Base-by-base conservation (phyloP, 805 yeast species). In the Suhomyces faveliae region DNA sequence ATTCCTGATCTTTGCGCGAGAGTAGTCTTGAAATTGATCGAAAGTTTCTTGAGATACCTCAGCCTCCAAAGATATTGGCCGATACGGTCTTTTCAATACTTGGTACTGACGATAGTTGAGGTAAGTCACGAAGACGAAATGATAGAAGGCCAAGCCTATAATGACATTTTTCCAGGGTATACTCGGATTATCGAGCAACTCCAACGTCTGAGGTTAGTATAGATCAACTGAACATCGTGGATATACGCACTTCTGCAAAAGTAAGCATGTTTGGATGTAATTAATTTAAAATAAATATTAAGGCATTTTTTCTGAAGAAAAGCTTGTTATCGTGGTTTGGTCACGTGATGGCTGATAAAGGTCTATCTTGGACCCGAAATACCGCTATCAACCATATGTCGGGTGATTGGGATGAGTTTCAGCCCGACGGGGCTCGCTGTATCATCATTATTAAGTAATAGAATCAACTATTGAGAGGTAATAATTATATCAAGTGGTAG, bases 121-220 rank as follows among this genome's bases (percentile, higher is more conserved):
- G 61, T 84, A 85, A 3, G 85, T 76, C 56, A 89, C 94, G 63
- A 90, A 90, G 3, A 76, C 66, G 60, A 78, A 89, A 62, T 89
- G 87, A 25, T 87, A 87, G 12, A 85, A 72, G 4, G 95, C 77
- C 60, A 89, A 82, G 1, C 90, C 87, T 40, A 87, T 64, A 41
- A 92, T 80, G 39, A 91, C 71, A 10, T 76, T 59, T 61, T 89
- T 89, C 97, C 97, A 94, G 51, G 89, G 79, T 58, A 89, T 79
- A 12, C 76, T 74, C 3, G 94, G 84, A 42, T 68, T 71, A 61
- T 89, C 96, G 50, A 85, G 69, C 25, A 78, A 66, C 3, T 75
- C 60, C 50, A 83, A 78, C 10, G 82, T 51, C 76, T 71, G 37
- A 3, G 12, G 41, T 20, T 29, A 40, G 22, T 39, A 40, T 10